A percentile compares a stretch with the other conserved stretches of the same genome.
Evolutionary conservation across 352 stramenopile genomes (phyloP).

Genomic region (Globisporangium takayamanum): DNA sequence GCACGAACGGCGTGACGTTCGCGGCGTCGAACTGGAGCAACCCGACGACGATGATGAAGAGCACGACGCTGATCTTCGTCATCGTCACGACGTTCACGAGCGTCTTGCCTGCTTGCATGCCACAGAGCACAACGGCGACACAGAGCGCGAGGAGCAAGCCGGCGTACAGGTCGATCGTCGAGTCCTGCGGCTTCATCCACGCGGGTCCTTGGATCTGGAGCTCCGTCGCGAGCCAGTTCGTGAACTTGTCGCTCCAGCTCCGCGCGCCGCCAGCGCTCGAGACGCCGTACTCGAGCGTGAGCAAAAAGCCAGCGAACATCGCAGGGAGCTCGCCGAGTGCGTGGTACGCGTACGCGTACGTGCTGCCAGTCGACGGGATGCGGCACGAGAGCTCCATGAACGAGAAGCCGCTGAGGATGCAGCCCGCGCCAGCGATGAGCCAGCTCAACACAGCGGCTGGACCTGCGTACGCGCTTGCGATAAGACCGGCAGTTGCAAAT

Average conservation of each 20-base stretch:
- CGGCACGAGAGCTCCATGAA: slow-evolving; percentile 89
- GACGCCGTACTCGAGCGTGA: slow-evolving; percentile 93
- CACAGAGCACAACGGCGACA: slow-evolving; percentile 65
- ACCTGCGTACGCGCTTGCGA: slow-evolving; percentile 58
- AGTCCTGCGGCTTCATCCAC: slow-evolving; percentile 69
- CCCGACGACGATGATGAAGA: slow-evolving; percentile 90
- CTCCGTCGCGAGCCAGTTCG: slow-evolving; percentile 65
- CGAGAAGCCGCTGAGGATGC: slow-evolving; percentile 74
- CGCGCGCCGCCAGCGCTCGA: slow-evolving; percentile 87
- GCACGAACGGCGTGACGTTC: slow-evolving; percentile 87
- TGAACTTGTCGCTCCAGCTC: slow-evolving; percentile 93
- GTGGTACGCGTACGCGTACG: slow-evolving; percentile 93
- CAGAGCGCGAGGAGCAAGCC: slow-evolving; percentile 69
- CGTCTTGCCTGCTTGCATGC: slow-evolving; percentile 84
- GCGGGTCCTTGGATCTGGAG: slow-evolving; percentile 30
- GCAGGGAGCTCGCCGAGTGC: slow-evolving; percentile 90
- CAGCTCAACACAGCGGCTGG: slow-evolving; percentile 82
- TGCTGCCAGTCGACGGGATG: slow-evolving; percentile 87
- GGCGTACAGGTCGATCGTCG: slow-evolving; percentile 59
- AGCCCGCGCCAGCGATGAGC: slow-evolving; percentile 75
- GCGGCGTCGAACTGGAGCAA: slow-evolving; percentile 71
- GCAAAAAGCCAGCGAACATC: slow-evolving; percentile 79
- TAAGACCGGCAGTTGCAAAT: slow-evolving; percentile 81
- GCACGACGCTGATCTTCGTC: slow-evolving; percentile 87
- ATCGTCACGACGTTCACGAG: slow-evolving; percentile 89